These are phyloP conservation scores for Mycoemilia scoparia DNA, from an alignment of 192 early-diverging fungal genomes.

Conservation along the genomic window DNA sequence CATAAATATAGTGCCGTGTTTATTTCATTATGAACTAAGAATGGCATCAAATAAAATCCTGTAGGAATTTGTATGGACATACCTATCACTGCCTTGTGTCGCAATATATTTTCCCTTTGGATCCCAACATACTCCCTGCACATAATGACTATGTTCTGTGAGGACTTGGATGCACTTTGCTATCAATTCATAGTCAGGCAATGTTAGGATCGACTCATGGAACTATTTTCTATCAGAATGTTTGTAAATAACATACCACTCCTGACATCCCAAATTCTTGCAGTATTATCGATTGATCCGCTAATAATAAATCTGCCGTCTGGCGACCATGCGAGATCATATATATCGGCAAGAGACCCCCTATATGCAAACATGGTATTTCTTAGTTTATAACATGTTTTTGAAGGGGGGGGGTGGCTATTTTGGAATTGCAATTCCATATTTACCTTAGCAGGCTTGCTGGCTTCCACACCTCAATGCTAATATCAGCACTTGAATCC, in stretches of 20 bases:
- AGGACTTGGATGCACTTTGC: slow-evolving; percentile 58
- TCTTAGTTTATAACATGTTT: background rate
- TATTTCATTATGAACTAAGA: no score
- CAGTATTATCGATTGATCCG: slow-evolving; percentile 74
- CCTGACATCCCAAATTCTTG: slow-evolving; percentile 65
- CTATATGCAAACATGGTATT: slow-evolving; percentile 9
- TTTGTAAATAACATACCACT: background rate
- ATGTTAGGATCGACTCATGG: background rate
- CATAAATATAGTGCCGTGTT: no score
- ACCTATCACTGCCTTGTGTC: slow-evolving; percentile 86
- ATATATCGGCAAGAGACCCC: slow-evolving; percentile 64
- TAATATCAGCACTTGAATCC: slow-evolving; percentile 28
- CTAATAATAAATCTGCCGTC: slow-evolving; percentile 62
- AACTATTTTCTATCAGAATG: background rate
- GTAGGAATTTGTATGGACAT: slow-evolving; percentile 5
- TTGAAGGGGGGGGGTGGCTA: no score
- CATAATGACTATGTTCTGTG: slow-evolving; percentile 73
- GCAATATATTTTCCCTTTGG: slow-evolving; percentile 70
- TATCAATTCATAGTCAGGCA: slow-evolving; percentile 6
- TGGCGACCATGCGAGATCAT: slow-evolving; percentile 89
- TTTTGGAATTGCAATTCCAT: no score
- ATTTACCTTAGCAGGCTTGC: slow-evolving; percentile 42
- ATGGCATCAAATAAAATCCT: no score
- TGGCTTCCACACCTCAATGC: slow-evolving; percentile 60
- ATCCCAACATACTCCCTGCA: slow-evolving; percentile 97